Evolutionary conservation across 129 eudicot genomes (phyloP), one percentile per base, ranked within the genome.

Genomic region (Lactuca sativa): DNA sequence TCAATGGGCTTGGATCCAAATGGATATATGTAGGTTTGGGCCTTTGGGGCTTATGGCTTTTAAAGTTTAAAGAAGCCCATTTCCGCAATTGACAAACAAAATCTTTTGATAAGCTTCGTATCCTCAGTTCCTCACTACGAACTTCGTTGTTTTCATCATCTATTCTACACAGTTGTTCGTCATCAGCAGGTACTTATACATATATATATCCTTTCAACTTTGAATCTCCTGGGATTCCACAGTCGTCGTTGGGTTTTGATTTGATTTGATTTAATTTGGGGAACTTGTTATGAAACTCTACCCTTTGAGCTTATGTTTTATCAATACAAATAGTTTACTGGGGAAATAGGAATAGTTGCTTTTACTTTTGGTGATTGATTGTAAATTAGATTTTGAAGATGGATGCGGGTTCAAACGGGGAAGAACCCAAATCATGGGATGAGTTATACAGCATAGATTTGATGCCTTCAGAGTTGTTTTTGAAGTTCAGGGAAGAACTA

Each of bases 391-490:
- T 38, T 10, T 60, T 34, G 38, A 17, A 61, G 65, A 73, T 36
- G 66, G 77, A 69, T 77, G 12, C 82, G 17, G 77, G 9, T 40
- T 6, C 0, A 5, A 47, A 11, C 15, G 52, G 71, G 31, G 88
- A 85, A 59, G 91, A 83, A 77, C 73, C 83, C 55, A 74, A 81
- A 74, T 79, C 96, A 37, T 93, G 98, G 97, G 98, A 92, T 53
- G 96, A 93, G 53, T 78, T 79, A 25, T 89, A 85, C 83, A 85
- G 63, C 59, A 52, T 93, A 54, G 80, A 93, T 74, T 80, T 93
- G 83, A 78, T 93, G 85, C 98, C 98, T 9, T 81, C 92, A 0
- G 96, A 93, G 80, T 48, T 93, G 70, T 89, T 86, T 68, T 41
- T 89, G 44, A 93, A 93, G 77, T 93, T 93, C 69, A 74, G 98